Conservation (phyloP, 2,329 filamentous ascomycete genomes). For the Diaporthe australafricana region DNA sequence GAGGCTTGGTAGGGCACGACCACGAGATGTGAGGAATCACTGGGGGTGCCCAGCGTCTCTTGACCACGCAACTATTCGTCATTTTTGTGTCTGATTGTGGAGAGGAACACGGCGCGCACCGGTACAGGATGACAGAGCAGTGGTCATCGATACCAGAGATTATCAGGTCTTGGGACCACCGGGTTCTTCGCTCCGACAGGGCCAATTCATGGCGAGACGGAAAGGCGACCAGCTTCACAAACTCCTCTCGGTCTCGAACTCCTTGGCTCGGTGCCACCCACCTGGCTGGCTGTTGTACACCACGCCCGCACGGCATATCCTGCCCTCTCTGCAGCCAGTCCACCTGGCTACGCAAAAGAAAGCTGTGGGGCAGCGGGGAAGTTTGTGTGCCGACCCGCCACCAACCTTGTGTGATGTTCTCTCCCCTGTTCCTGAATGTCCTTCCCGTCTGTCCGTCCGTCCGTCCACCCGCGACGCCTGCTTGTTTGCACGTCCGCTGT, state of each 20-base stretch:
- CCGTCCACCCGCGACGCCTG: not conserved
- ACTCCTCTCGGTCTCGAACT: not conserved
- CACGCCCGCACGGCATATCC: slow-evolving; percentile 10
- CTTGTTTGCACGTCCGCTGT: not conserved
- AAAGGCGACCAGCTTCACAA: not conserved
- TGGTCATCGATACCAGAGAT: not conserved
- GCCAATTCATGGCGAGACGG: not conserved
- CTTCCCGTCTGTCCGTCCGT: not conserved
- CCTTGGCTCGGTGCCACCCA: not conserved
- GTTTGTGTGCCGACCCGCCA: not conserved
- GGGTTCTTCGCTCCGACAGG: not conserved
- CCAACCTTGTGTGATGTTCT: not conserved
- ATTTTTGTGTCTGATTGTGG: not conserved
- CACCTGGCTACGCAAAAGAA: not conserved
- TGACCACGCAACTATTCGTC: not conserved
- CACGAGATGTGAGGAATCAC: slow-evolving; percentile 1
- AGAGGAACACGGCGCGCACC: not conserved
- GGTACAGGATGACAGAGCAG: not conserved
- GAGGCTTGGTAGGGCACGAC: not conserved
- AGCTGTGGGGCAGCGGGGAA: no score
- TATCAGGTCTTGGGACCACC: not conserved
- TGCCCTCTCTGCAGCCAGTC: not conserved
- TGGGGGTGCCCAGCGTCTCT: not conserved
- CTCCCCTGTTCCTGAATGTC: no score
- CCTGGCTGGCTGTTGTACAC: not conserved